Percentiles rank a stretch among this genome's conserved stretches.
Conservation (phyloP, 768 basidiomycete genomes). For the Tylopilus sp. region DNA sequence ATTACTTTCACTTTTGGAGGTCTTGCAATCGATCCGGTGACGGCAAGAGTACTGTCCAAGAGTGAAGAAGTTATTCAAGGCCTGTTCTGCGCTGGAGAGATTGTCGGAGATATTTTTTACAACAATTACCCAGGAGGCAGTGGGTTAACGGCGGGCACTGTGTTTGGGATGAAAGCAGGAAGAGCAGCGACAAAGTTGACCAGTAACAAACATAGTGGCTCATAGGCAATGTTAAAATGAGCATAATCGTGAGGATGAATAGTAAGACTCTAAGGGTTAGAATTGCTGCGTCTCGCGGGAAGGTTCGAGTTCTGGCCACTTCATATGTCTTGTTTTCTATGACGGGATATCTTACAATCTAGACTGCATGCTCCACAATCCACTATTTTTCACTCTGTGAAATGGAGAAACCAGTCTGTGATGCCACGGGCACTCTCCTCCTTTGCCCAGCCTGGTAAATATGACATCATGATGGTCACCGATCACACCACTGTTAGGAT, state of each 20-base stretch:
- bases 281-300: not conserved
- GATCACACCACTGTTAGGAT: too few relatives aligned
- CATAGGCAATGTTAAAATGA: not conserved
- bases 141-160: constrained; percentile 61
- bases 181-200: constrained; percentile 37
- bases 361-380: not conserved
- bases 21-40: constrained; percentile 53
- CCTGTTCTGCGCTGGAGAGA: constrained; percentile 65
- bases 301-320: not conserved
- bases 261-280: not conserved
- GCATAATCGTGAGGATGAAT: not conserved
- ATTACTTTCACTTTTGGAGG: constrained; percentile 76
- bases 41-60: constrained; percentile 46
- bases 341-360: too few relatives aligned
- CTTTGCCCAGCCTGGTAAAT: constrained; percentile 50
- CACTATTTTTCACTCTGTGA: constrained; percentile 17
- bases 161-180: constrained; percentile 61
- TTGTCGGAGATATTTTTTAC: constrained; percentile 64
- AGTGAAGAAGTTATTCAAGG: constrained; percentile 45
- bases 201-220: not conserved
- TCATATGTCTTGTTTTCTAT: not conserved
- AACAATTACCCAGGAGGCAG: constrained; percentile 70
- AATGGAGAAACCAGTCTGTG: constrained; percentile 47
- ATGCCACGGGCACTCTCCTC: constrained; percentile 53
- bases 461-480: not conserved